Percentiles rank a stretch among this genome's conserved stretches.
phyloP scores from a whole-genome alignment of 129 eudicot genomes.

The Helianthus annuus region HanXRQr2.0-SUNRISE NC_035433.2:133502049-133502548 shows the following conservation, averaged over 20 bases:
- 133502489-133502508: too few relatives aligned
- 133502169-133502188: conserved; percentile 18
- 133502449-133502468: neutral
- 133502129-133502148: conserved; percentile 43
- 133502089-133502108: conserved; percentile 85
- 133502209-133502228: conserved; percentile 22
- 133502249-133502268: neutral
- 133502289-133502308: too few relatives aligned
- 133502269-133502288: neutral
- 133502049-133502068: conserved; percentile 68
- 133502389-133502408: neutral
- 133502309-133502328: neutral
- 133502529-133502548: too few relatives aligned
- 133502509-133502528: too few relatives aligned
- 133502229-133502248: conserved; percentile 19
- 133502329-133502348: neutral
- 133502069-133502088: conserved; percentile 89
- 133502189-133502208: conserved; percentile 23
- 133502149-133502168: neutral
- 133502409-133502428: neutral
- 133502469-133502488: too few relatives aligned
- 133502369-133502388: neutral
- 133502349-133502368: neutral
- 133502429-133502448: too few relatives aligned
- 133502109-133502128: conserved; percentile 93